Evolutionary conservation across 305 asterid genomes (phyloP), one percentile per base, ranked within the genome.

Genomic region (Rubia tinctorum): DNA sequence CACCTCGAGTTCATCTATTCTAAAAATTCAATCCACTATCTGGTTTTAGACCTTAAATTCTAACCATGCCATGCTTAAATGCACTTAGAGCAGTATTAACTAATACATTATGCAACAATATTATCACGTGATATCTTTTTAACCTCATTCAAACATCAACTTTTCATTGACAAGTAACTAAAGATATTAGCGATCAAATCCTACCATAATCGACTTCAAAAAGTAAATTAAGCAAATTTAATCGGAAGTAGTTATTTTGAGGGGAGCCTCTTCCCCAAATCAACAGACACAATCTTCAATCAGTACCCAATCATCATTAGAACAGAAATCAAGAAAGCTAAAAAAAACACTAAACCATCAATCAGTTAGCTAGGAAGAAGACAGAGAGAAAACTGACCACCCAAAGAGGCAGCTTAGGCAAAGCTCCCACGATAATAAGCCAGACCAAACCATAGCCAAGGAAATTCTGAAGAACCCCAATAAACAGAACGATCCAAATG

Each of bases 401-500:
- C 84, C 84, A 83, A 11, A 83, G 83, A 75, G 84, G 84, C 76
- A 73, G 27, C 58, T 74, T 39, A 72, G 87, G 82, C 69, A 80
- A 72, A 59, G 64, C 80, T 53, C 78, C 76, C 23, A 74, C 68
- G 23, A 80, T 20, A 73, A 80, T 61, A 40, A 83, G 74, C 81
- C 87, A 64, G 69, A 83, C 84, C 72, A 83, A 44, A 40, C 83
- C 84, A 78, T 83, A 83, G 1, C 87, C 87, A 63, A 80, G 58
- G 69, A 83, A 73, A 64, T 83, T 83, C 78, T 83, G 87, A 34
- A 83, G 65, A 68, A 78, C 87, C 55, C 87, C 84, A 47, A 80
- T 75, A 20, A 83, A 45, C 2, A 83, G 71, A 58, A 83, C 80
- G 63, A 66, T 42, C 87, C 84, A 83, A 34, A 83, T 83, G 3